Evolutionary conservation across 345 rosid species (phyloP).

Genomic region (Brassica carinata): DNA sequence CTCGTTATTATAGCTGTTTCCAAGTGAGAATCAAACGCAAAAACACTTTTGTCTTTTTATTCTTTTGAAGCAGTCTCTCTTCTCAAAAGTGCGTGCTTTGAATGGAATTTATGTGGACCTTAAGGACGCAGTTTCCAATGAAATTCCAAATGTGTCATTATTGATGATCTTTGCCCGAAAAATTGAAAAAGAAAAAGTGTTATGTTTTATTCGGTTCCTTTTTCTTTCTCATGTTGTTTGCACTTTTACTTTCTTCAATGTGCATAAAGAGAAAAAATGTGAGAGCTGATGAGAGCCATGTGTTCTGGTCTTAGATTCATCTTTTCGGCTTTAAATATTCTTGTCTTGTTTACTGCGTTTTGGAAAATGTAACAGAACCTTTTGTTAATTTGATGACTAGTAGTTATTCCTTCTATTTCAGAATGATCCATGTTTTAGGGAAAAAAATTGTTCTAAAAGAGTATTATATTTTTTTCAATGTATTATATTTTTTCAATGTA

Average conservation of each 20-base stretch:
- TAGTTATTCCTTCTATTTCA: background rate
- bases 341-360: background rate
- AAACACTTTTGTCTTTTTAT: slow-evolving; percentile 33
- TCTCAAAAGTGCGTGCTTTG: slow-evolving; percentile 53
- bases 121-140: slow-evolving; percentile 24
- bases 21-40: slow-evolving; percentile 42
- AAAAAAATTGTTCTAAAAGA: too few species aligned
- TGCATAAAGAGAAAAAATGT: slow-evolving; percentile 15
- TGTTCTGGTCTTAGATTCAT: slow-evolving; percentile 25
- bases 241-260: slow-evolving; percentile 29
- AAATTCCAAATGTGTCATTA: slow-evolving; percentile 37
- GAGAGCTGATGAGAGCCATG: slow-evolving; percentile 16
- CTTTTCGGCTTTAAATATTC: background rate
- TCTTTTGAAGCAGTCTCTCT: slow-evolving; percentile 34
- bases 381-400: slow-evolving; percentile 10
- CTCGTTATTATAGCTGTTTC: slow-evolving; percentile 8
- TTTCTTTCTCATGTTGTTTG: slow-evolving; percentile 11
- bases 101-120: slow-evolving; percentile 53
- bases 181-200: slow-evolving; percentile 22
- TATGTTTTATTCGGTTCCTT: slow-evolving; percentile 21
- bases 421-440: too few species aligned
- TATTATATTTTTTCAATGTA: too few species aligned
- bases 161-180: slow-evolving; percentile 27
- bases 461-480: too few species aligned
- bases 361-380: slow-evolving; percentile 9